Evolutionary conservation across 805 yeast genomes (phyloP).

Genomic region (Saccharomycopsis sp.): DNA sequence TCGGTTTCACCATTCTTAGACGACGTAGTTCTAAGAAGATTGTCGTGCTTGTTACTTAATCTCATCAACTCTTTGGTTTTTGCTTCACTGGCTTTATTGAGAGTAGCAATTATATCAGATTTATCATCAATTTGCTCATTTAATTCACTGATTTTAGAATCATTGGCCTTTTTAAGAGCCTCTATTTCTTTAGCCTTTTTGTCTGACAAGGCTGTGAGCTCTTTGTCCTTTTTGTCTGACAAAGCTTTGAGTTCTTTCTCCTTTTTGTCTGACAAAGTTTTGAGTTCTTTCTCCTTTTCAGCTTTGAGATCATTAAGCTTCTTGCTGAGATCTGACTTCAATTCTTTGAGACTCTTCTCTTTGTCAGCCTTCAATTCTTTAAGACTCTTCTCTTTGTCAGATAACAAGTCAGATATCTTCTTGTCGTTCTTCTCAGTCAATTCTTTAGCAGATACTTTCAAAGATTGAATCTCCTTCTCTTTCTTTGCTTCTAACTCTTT

Average conservation of each 20-base stretch:
- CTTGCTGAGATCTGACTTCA: background rate
- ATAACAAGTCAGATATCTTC: slow-evolving; percentile 8
- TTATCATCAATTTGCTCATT: background rate
- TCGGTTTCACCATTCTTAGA: background rate
- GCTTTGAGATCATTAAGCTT: background rate
- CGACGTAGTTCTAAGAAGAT: background rate
- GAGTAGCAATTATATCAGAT: background rate
- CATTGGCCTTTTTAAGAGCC: background rate
- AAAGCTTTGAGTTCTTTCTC: background rate
- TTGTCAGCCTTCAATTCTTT: background rate
- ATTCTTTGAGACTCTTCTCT: slow-evolving; percentile 16
- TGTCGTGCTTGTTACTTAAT: background rate
- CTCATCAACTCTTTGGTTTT: background rate
- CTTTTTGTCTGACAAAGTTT: background rate
- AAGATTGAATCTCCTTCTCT: background rate
- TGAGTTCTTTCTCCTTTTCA: background rate
- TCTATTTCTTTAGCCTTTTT: background rate
- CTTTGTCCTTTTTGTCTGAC: background rate
- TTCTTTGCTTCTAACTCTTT: background rate
- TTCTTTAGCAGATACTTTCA: too few species aligned
- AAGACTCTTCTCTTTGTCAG: slow-evolving; percentile 6
- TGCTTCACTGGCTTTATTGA: background rate
- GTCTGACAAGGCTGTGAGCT: background rate
- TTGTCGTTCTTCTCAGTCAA: slow-evolving; percentile 7
- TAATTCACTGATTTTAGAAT: background rate